Base-by-base conservation (phyloP, 2,329 filamentous ascomycete species). In the Penicillium sp. region DNA sequence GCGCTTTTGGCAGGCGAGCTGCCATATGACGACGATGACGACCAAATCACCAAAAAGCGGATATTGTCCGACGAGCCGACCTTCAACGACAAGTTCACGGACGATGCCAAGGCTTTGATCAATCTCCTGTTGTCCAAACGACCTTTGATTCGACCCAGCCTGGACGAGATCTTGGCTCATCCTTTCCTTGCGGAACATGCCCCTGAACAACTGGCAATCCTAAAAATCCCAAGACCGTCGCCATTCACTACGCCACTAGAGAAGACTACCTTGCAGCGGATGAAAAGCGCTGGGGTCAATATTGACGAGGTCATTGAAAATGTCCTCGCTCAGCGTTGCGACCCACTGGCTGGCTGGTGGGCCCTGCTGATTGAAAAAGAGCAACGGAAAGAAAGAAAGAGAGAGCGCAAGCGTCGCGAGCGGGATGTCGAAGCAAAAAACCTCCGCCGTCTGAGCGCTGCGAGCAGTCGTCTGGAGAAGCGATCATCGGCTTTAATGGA, bases 11-110 rank as follows among this genome's bases (percentile, higher is more conserved):
- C 91, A 29, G 90, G 90, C 56, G 84, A 90, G 62, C 81, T 99
- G 41, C 94, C 94, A 0, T 99, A 96, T 68, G 94, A 99, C 75
- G 94, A 97, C 64, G 94, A 99, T 71, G 89, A 96, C 69, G 94
- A 99, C 71, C 89, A 86, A 62, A 82, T 88, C 33, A 99, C 94
- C 33, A 91, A 96, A 69, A 84, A 82, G 10, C 90, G 86, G 73
- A 99, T 99, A 58, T 78, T 99, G 56, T 86, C 86, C 6, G 88
- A 93, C 55, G 94, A 97, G 58, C 91, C 93, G 0, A 87, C 86
- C 56, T 97, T 89, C 71, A 93, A 91, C 4, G 89, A 92, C 4
- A 86, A 89, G 67, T 82, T 99, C 29, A 86, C 92, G 0, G 80
- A 85, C 31, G 90, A 93, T 65, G 92, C 93, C 4, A 86, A 90